Conservation (phyloP, 164 flowering plant genomes). For the Houttuynia cordata region DNA sequence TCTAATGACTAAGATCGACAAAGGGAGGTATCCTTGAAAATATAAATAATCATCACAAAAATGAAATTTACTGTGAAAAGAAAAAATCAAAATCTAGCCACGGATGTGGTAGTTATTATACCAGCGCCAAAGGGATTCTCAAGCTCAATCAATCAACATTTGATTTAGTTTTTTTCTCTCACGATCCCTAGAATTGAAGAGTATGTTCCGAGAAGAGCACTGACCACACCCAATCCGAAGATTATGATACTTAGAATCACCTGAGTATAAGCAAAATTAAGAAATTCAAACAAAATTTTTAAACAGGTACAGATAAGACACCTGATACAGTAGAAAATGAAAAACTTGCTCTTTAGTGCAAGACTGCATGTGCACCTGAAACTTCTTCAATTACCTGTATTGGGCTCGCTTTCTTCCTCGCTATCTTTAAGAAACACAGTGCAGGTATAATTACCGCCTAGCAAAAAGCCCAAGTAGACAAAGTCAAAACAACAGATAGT, state of each 20-base stretch:
- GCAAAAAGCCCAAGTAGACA: background rate
- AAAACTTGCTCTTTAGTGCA: too few species aligned
- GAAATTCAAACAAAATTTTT: too few species aligned
- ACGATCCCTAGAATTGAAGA: constrained; percentile 35
- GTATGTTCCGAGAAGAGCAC: constrained; percentile 51
- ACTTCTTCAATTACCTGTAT: constrained; percentile 32
- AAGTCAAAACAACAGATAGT: background rate
- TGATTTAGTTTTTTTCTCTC: background rate
- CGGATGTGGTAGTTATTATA: too few species aligned
- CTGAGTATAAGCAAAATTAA: constrained; percentile 18
- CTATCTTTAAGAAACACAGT: constrained; percentile 53
- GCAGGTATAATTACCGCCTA: constrained; percentile 75
- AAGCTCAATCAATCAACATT: background rate
- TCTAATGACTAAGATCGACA: too few species aligned
- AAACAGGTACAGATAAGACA: too few species aligned
- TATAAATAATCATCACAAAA: too few species aligned
- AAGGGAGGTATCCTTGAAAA: too few species aligned
- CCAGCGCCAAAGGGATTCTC: too few species aligned
- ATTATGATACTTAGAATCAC: constrained; percentile 21
- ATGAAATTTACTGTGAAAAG: too few species aligned
- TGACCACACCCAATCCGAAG: constrained; percentile 31
- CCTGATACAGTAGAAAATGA: too few species aligned
- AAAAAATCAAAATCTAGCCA: too few species aligned
- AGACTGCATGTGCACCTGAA: background rate
- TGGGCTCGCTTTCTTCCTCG: constrained; percentile 41